phyloP scores from a whole-genome alignment of 2,329 filamentous ascomycete species.

The Pyricularia pennisetigena region DNA sequence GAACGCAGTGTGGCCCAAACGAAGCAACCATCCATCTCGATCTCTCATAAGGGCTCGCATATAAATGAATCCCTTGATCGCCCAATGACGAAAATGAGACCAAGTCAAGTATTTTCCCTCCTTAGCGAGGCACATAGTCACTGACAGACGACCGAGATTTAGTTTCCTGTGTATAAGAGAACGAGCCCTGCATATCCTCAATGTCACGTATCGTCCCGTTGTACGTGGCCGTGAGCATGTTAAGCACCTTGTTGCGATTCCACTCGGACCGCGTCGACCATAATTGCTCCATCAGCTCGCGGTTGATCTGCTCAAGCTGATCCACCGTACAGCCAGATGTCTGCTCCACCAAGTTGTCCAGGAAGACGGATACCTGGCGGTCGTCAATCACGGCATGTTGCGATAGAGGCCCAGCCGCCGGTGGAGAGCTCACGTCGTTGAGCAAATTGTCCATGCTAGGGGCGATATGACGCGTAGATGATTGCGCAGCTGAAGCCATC shows the following conservation, averaged over 20 bases:
- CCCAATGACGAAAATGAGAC: background rate
- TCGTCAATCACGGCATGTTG: constrained; percentile 36
- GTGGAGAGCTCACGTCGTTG: constrained; percentile 16
- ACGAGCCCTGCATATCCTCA: constrained; percentile 37
- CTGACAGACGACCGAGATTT: background rate
- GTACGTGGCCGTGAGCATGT: constrained; percentile 54
- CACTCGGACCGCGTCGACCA: constrained; percentile 74
- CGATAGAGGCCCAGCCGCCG: constrained; percentile 19
- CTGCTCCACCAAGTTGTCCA: constrained; percentile 51
- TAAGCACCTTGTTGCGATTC: constrained; percentile 65
- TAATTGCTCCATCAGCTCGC: constrained; percentile 80
- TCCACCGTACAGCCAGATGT: constrained; percentile 80
- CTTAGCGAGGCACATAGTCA: background rate
- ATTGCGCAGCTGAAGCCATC: background rate
- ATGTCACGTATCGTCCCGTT: constrained; percentile 67
- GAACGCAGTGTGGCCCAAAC: background rate
- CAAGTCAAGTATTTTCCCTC: background rate
- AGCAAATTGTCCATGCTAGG: constrained; percentile 28
- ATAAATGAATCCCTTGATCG: background rate
- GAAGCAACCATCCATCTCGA: background rate
- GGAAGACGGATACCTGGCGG: constrained; percentile 43
- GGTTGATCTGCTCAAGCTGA: constrained; percentile 89
- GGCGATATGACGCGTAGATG: constrained; percentile 11
- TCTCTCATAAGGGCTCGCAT: background rate
- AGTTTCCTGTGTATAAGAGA: constrained; percentile 30